phyloP scores from a whole-genome alignment of 164 flowering plant genomes.

The Stephania cephalantha region DNA sequence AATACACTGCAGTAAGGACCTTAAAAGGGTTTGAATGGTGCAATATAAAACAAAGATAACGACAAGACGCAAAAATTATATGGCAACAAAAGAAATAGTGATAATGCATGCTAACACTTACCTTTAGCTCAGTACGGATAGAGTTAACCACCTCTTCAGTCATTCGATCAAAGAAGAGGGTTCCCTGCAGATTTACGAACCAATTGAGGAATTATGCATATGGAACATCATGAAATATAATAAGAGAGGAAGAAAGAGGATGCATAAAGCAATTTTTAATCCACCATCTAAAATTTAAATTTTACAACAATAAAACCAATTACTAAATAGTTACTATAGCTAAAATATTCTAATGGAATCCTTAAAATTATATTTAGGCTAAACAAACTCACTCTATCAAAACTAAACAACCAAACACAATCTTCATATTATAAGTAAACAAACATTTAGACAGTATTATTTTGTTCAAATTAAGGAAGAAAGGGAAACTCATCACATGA shows the following conservation, averaged over 20 bases:
- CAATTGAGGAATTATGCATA: neutral
- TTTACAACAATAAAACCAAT: too few relatives aligned
- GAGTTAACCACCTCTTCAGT: constrained; percentile 67
- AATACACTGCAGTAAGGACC: neutral
- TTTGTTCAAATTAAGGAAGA: neutral
- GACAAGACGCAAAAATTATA: neutral
- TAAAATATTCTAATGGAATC: too few relatives aligned
- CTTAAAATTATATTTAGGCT: too few relatives aligned
- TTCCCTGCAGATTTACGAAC: constrained; percentile 48
- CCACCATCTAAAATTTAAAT: too few relatives aligned
- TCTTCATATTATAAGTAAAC: too few relatives aligned
- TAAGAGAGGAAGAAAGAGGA: neutral
- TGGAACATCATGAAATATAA: too few relatives aligned
- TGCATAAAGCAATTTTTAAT: neutral
- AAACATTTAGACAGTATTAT: neutral
- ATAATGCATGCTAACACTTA: constrained; percentile 23
- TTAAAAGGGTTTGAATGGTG: neutral
- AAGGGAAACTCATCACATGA: neutral
- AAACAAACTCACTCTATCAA: too few relatives aligned
- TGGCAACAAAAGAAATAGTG: neutral
- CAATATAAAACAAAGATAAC: neutral
- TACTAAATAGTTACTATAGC: too few relatives aligned
- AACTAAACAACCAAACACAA: too few relatives aligned
- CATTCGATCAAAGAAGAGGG: constrained; percentile 90
- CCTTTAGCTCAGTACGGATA: constrained; percentile 63